A percentile compares a stretch with the other conserved stretches of the same genome.
Conservation (phyloP, 257 asterid genomes). For the Gardenia jasminoides region DNA sequence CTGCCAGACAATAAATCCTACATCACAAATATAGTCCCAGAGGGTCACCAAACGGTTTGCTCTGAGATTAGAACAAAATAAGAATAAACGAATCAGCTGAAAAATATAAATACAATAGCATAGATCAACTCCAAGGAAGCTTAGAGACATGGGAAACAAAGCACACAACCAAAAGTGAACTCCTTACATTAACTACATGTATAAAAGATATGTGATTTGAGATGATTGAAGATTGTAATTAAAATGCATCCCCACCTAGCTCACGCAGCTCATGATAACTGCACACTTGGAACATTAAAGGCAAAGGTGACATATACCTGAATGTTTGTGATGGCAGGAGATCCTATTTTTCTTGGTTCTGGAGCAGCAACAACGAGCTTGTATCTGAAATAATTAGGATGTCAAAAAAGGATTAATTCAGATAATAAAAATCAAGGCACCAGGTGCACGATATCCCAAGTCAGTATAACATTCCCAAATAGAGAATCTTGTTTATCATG, state of each 20-base stretch:
- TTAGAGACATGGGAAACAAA: not conserved
- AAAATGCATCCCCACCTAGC: not conserved
- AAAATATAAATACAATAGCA: not conserved
- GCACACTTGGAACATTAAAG: constrained; percentile 7
- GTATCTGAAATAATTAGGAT: constrained; percentile 51
- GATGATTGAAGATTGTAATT: not conserved
- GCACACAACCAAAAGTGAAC: not conserved
- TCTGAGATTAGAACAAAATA: not conserved
- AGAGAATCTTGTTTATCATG: not conserved
- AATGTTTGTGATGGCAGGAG: constrained; percentile 78
- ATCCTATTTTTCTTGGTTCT: constrained; percentile 82
- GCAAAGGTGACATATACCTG: constrained; percentile 52
- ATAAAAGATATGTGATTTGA: not conserved
- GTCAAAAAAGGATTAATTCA: constrained; percentile 16
- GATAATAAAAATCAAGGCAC: not conserved
- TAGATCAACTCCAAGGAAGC: constrained; percentile 1
- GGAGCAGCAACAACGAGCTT: constrained; percentile 84
- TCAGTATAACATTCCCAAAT: not conserved
- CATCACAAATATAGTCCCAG: not conserved
- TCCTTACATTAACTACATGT: not conserved
- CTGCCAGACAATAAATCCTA: not conserved
- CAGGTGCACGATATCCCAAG: not conserved
- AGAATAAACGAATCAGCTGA: not conserved
- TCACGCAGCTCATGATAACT: constrained; percentile 2
- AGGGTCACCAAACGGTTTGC: not conserved